Evolutionary conservation across 1,139 yeast genomes (phyloP), one percentile per base, ranked within the genome.

Genomic region (Kodamaea derodonti): DNA sequence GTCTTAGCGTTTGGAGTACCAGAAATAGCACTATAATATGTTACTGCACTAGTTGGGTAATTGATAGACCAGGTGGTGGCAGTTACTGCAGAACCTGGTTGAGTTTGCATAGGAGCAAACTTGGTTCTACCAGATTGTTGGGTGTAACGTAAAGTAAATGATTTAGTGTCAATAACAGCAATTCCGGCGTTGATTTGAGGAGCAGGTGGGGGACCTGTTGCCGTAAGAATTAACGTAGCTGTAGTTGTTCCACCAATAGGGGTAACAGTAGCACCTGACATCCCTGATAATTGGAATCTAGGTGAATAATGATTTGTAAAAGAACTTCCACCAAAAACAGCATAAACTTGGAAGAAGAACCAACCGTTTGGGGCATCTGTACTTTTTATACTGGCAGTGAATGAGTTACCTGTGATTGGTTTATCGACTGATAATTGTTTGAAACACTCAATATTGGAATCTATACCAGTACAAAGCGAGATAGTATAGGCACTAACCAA

Each of bases 101-200:
- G 95, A 39, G 68, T 58, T 61, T 87, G 96, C 95, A 88, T 87
- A 33, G 96, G 95, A 1, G 97, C 97, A 58, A 64, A 85, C 54
- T 86, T 71, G 2, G 83, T 74, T 32, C 45, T 58, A 25, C 95
- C 95, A 0, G 95, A 83, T 63, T 88, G 97, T 40, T 51, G 42
- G 2, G 88, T 74, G 59, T 87, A 88, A 4, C 88, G 70, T 7
- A 85, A 46, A 8, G 64, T 37, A 41, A 66, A 68, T 4, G 70
- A 64, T n/a, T 43, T 31, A 4, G 68, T 55, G 42, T 63, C 49
- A 32, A 56, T 31, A 20, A 55, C 43, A 12, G 68, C 63, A 3
- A 45, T 49, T 3, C 52, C 48, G 4, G 60, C 48, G 24, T 58
- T 48, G 4, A 57, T 49, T 40, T 66, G 66, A 2, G 72, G 65